Conservation (phyloP, 192 early-diverging fungal genomes). For the Entrophospora sp. region DNA sequence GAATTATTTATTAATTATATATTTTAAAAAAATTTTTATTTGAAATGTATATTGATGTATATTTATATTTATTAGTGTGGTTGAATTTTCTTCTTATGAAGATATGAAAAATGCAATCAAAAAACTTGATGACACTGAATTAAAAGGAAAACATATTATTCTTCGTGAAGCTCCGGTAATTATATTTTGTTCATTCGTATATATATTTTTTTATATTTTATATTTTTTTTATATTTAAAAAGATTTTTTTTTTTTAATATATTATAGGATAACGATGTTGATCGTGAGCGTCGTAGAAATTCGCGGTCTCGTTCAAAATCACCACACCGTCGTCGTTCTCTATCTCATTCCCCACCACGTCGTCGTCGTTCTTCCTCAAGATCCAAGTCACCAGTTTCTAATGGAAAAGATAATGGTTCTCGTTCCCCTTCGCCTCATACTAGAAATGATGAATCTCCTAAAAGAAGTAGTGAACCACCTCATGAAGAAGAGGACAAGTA, state of each 20-base stretch:
- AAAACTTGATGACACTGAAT: slow-evolving; percentile 70
- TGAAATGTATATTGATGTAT: too few species aligned
- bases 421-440: too few species aligned
- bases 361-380: too few species aligned
- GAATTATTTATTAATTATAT: slow-evolving; percentile 12
- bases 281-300: slow-evolving; percentile 41
- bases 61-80: slow-evolving; percentile 66
- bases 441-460: too few species aligned
- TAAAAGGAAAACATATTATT: slow-evolving; percentile 56
- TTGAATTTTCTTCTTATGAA: slow-evolving; percentile 74
- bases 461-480: too few species aligned
- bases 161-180: slow-evolving; percentile 43
- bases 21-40: too few species aligned
- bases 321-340: slow-evolving; percentile 30
- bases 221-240: too few species aligned
- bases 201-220: background rate
- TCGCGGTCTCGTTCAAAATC: slow-evolving; percentile 44
- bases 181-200: background rate
- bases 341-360: slow-evolving; percentile 25
- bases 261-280: slow-evolving; percentile 22
- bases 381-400: too few species aligned
- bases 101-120: slow-evolving; percentile 81
- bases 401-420: too few species aligned
- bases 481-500: too few species aligned
- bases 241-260: too few species aligned